Base-by-base conservation (phyloP, 108 stramenopile species). In the Aureococcus anophagefferens region DNA sequence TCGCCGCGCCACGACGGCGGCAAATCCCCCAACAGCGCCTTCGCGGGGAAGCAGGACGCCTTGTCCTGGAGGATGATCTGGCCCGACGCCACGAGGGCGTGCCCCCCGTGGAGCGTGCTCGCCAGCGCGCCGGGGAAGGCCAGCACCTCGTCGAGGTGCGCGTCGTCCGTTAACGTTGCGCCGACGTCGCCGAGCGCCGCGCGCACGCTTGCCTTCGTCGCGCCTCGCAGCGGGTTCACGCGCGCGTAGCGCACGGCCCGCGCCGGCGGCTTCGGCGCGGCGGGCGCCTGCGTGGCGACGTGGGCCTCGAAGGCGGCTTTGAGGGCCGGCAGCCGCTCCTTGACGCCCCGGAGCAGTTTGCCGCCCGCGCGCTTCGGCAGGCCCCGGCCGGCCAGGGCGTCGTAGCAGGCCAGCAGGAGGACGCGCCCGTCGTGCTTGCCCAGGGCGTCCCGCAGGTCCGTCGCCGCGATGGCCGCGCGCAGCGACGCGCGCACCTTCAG, bases 21-120 rank as follows among this genome's bases (percentile, higher is more conserved):
- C 33, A 34, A 18, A 32, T 77, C 81, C 11, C 74, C 35, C 34
- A 88, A 82, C 75, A 99, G 76, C 32, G 87, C 93, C 28, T 96
- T 76, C 33, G 96, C 95, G 4, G 96, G 89, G 83, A 99, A 95
- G 78, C 98, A 99, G 37, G 86, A 87, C 25, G 88, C 85, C 70
- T 97, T 97, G 80, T 98, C 98, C 80, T 96, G 93, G 32, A 93
- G 68, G 30, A 95, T 76, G 14, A 93, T 65, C 62, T 84, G 76
- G 15, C 92, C 90, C 46, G 70, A 35, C 67, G 40, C 62, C 46
- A 83, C 82, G 33, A 83, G 72, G 33, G 71, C 36, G 67, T 82
- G 81, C 21, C 21, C 14, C 21, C 51, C 51, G 51, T 59, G 14
- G 51, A 59, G 21, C 51, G 17, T 59, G 21, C 3, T 40, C 37